Conservation (phyloP, 768 basidiomycete species). For the Lentinula boryana region DNA sequence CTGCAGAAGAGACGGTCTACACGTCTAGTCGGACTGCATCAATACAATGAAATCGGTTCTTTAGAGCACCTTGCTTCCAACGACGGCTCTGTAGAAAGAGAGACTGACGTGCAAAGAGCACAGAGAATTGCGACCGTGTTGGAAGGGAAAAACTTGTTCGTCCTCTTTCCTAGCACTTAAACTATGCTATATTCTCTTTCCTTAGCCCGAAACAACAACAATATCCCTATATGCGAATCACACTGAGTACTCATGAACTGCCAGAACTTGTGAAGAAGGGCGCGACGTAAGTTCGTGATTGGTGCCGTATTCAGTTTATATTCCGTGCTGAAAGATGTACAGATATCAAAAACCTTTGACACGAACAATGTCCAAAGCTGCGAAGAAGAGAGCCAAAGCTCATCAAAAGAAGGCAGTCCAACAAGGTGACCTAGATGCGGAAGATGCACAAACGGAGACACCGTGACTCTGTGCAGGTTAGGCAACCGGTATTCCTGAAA, state of each 20-base stretch:
- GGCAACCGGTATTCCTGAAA: too few relatives aligned
- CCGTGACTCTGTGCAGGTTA: not conserved
- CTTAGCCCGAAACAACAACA: conserved; percentile 47
- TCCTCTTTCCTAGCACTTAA: not conserved
- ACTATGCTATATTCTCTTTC: not conserved
- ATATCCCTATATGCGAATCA: conserved; percentile 68
- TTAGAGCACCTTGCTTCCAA: conserved; percentile 36
- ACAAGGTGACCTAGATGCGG: not conserved
- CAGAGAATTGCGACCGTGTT: conserved; percentile 37
- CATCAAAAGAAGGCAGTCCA: conserved; percentile 24
- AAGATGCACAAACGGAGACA: not conserved
- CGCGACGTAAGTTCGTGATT: conserved; percentile 42
- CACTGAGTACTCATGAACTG: conserved; percentile 43
- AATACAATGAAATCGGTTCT: conserved; percentile 68
- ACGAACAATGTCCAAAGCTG: conserved; percentile 52
- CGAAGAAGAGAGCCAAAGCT: conserved; percentile 49
- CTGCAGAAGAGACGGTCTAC: conserved; percentile 35
- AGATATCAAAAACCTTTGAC: conserved; percentile 53
- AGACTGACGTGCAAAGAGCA: conserved; percentile 25
- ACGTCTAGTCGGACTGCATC: conserved; percentile 55
- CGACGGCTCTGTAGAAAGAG: conserved; percentile 9
- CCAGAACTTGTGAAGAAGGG: conserved; percentile 30
- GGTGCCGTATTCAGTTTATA: not conserved
- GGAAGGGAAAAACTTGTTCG: conserved; percentile 38
- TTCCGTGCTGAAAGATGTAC: not conserved